phyloP scores from a whole-genome alignment of 2,329 filamentous ascomycete genomes.

The Dothidotthia symphoricarpi region DNA sequence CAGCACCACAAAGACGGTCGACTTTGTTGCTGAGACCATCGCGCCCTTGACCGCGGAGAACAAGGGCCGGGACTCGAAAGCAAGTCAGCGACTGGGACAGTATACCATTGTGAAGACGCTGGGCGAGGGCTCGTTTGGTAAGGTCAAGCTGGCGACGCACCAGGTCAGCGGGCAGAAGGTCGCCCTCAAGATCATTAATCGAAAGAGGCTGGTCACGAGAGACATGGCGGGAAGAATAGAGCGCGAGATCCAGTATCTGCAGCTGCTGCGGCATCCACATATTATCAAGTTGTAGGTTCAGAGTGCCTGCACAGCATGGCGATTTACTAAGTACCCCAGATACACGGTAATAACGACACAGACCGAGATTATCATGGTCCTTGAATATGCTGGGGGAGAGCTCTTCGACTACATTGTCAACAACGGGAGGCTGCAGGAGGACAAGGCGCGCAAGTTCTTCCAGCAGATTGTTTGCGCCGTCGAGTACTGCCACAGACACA shows the following conservation, averaged over 20 bases:
- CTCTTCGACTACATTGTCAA: constrained; percentile 98
- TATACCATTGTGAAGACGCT: constrained; percentile 89
- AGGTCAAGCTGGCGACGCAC: constrained; percentile 95
- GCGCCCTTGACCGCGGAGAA: constrained; percentile 31
- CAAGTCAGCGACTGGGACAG: constrained; percentile 82
- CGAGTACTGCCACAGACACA: constrained; percentile 97
- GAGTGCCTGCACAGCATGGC: neutral
- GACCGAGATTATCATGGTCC: constrained; percentile 96
- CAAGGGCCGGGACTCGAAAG: constrained; percentile 56
- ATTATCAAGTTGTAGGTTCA: constrained; percentile 89
- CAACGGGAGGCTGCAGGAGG: constrained; percentile 85
- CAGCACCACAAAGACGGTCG: constrained; percentile 36
- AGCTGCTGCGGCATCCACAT: constrained; percentile 91
- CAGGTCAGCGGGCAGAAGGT: constrained; percentile 91
- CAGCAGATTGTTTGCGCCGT: constrained; percentile 99
- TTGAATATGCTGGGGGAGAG: constrained; percentile 95
- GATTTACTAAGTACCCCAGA: constrained; percentile 46
- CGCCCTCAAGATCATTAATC: constrained; percentile 94
- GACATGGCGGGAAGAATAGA: constrained; percentile 98
- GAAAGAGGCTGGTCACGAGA: constrained; percentile 91
- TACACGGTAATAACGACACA: constrained; percentile 96
- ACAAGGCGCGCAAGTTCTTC: constrained; percentile 94
- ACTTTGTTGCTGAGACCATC: constrained; percentile 32
- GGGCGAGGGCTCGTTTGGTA: constrained; percentile 96
- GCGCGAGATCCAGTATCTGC: constrained; percentile 96